Evolutionary conservation across 2,329 filamentous ascomycete species (phyloP).

Genomic region (Neonectria neomacrospora): DNA sequence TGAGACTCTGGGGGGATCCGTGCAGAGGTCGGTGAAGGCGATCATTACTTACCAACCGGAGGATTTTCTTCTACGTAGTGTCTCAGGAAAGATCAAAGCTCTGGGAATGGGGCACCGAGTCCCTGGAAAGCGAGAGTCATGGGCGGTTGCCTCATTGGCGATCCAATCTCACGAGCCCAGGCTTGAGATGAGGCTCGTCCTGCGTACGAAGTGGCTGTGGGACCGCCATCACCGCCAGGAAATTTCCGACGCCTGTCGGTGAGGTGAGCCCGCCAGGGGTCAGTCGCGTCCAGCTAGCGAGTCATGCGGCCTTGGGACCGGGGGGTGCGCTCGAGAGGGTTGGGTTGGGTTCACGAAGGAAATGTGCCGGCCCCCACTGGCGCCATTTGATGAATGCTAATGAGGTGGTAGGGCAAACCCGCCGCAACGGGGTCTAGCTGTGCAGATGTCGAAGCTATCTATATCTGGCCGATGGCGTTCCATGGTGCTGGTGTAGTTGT

Average conservation of each 20-base stretch:
- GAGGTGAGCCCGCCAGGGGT: slow-evolving; percentile 8
- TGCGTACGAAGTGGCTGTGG: background rate
- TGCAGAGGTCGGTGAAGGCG: background rate
- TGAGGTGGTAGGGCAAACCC: background rate
- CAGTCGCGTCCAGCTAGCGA: slow-evolving; percentile 8
- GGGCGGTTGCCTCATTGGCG: background rate
- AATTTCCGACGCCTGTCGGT: slow-evolving; percentile 20
- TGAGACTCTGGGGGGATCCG: background rate
- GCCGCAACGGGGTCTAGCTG: background rate
- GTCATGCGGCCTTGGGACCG: slow-evolving; percentile 20
- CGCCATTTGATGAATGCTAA: background rate
- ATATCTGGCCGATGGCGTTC: background rate
- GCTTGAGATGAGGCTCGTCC: slow-evolving; percentile 19
- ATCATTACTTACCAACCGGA: background rate
- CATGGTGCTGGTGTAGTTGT: slow-evolving; percentile 2
- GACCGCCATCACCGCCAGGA: slow-evolving; percentile 24
- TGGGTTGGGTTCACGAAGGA: background rate
- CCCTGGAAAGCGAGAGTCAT: background rate
- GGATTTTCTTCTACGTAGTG: background rate
- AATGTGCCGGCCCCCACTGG: background rate
- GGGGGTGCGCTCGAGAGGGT: background rate
- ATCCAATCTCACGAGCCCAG: slow-evolving; percentile 8
- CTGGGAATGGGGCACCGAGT: background rate
- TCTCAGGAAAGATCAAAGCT: background rate
- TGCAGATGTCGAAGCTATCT: background rate